Base-by-base conservation (phyloP, 2,329 filamentous ascomycete species). In the Leptosphaerulina australis region DNA sequence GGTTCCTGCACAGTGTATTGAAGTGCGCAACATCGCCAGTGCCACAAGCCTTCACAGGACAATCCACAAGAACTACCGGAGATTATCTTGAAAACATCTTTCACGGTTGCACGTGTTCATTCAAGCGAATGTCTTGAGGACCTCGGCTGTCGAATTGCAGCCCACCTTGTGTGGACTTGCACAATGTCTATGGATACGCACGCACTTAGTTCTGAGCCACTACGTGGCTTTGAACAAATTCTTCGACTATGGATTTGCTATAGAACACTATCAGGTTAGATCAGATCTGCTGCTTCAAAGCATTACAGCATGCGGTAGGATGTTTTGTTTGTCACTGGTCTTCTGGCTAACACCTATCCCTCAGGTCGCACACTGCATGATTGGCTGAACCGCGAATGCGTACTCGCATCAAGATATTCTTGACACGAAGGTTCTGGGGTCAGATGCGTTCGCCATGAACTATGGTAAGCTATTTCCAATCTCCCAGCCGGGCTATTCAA, bases 401-500 rank as follows among this genome's bases (percentile, higher is more conserved):
- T 56, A 66, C n/a, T 55, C 54, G 2, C 50, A 44, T 10, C 56
- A 66, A 31, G 67, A 70, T 9, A 66, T 70, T 30, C 21, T 55
- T 12, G 64, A 68, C 33, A 64, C 63, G 7, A 61, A 63, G 38
- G 43, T 55, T 2, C 50, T 72, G 1, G 73, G 71, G 5, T 49
- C 71, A 9, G 69, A 73, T 31, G 70, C 67, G 25, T 73, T 72
- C 34, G 70, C 68, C 2, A 50, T 73, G 33, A 73, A 73, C 31
- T 55, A 70, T 41, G 61, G 60, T 59, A 68, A 3, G 45, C 45
- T 21, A 25, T 34, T 6, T 45, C 45, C 17, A 18, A 5, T 3
- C 2, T 12, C 12, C 21, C 14, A 5, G 0, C 10, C 15, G 4
- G 30, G 3, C 21, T 12, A 4, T 15, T 21, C 12, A 18, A 34